phyloP scores from a whole-genome alignment of 495 filamentous ascomycete genomes.

The Penicillium paxilli region DNA sequence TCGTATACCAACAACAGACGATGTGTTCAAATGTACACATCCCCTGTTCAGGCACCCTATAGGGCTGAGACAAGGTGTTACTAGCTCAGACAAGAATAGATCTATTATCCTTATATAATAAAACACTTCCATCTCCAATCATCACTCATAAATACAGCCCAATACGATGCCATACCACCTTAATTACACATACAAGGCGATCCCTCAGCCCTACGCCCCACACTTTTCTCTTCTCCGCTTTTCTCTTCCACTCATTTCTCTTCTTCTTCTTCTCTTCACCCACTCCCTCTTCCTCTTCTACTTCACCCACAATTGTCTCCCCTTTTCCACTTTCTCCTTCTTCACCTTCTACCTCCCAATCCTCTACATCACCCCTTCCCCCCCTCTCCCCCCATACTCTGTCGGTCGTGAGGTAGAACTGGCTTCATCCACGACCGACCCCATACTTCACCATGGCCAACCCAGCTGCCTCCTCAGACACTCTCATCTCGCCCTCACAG shows the following conservation, averaged over 20 bases:
- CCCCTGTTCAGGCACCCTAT: no score
- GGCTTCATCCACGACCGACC: background rate
- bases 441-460: constrained; percentile 11
- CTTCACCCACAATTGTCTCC: background rate
- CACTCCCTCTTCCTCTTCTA: background rate
- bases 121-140: no score
- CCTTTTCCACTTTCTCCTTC: background rate
- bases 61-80: no score
- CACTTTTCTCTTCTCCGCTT: background rate
- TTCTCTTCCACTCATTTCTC: background rate
- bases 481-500: constrained; percentile 6
- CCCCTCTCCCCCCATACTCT: constrained; percentile 5
- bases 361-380: background rate
- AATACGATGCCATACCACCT: no score
- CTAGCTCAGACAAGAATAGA: no score
- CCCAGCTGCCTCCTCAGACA: constrained; percentile 17
- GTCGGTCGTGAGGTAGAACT: constrained; percentile 5
- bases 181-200: no score
- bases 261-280: background rate
- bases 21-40: no score
- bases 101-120: no score
- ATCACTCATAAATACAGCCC: background rate
- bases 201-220: constrained; percentile 25
- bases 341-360: background rate
- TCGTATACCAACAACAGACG: no score